Evolutionary conservation across 2,329 filamentous ascomycete species (phyloP), one percentile per base, ranked within the genome.

Genomic region (Nemania serpens): DNA sequence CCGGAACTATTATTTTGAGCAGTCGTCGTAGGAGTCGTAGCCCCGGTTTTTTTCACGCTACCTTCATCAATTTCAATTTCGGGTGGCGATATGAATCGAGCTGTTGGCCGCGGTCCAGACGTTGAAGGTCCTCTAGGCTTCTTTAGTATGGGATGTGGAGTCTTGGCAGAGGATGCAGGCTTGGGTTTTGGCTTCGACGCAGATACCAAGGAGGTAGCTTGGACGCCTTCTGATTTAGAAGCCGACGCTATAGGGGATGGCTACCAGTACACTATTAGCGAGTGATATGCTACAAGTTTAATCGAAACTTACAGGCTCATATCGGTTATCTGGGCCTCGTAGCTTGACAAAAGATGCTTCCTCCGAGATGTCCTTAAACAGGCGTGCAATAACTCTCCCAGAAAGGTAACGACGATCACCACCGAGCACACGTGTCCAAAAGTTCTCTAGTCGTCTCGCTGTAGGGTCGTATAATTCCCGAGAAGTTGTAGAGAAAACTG

Each of bases 341-440:
- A 88, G 74, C 42, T 84, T 84, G 25, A 86, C 81, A 70, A 84
- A 81, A 3, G 82, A 85, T 59, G 82, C 79, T 9, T 84, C 85
- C 47, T 79, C 77, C 0, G 85, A 86, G 47, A 88, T 86, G 34
- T 85, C 77, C 68, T 82, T 77, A 66, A 84, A 88, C 5, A 87
- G 74, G 62, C 74, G 79, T 58, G 86, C 84, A 47, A 88, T 76
- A 12, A 79, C 78, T 36, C 75, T 76, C 41, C 83, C 85, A 48
- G 82, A 81, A 49, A 87, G 76, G 55, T 78, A 71, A 36, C 81
- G 78, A 29, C 81, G 77, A 64, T 86, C 76, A 66, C 86, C 88
- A 36, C 85, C 84, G 80, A 84, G 84, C 55, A 88, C 83, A 68
- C 87, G 85, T 82, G 84, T 88, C 85, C 85, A 88, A 66, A 87